phyloP scores from a whole-genome alignment of 345 rosid genomes.

The Corchorus capsularis region DNA sequence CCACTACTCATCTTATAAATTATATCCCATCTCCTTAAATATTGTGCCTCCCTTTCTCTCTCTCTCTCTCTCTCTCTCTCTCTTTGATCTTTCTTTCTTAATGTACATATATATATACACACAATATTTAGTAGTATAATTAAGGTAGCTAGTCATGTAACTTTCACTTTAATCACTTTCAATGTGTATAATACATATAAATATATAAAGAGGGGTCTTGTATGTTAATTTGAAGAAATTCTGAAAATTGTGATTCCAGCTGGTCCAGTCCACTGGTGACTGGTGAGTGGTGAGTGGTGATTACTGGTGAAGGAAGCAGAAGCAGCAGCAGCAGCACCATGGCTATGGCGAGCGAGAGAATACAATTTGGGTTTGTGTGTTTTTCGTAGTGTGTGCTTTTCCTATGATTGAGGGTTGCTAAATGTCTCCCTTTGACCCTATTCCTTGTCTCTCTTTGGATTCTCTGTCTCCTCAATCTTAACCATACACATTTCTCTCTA shows the following conservation, averaged over 20 bases:
- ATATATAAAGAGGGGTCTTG: neutral
- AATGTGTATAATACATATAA: too few relatives aligned
- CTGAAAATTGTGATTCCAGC: too few relatives aligned
- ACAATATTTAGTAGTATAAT: neutral
- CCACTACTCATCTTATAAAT: neutral
- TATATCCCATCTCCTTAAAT: conserved; percentile 2
- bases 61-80: neutral
- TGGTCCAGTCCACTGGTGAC: neutral
- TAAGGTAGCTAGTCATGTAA: neutral
- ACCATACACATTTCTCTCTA: neutral
- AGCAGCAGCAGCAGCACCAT: neutral
- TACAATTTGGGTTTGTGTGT: conserved; percentile 19
- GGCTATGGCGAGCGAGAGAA: too few relatives aligned
- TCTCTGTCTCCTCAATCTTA: neutral
- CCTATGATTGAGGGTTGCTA: neutral
- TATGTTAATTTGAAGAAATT: neutral
- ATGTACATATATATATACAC: too few relatives aligned
- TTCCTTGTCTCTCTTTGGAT: neutral
- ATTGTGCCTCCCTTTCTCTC: neutral
- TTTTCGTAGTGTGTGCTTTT: conserved; percentile 24
- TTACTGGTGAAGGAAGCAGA: too few relatives aligned
- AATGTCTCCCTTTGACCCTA: neutral
- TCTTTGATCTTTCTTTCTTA: too few relatives aligned
- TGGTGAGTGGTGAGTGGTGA: too few relatives aligned
- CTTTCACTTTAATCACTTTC: neutral